Percentiles rank a stretch among this genome's conserved stretches.
These are phyloP conservation scores for Datisca glomerata DNA, from an alignment of 306 rosid genomes.

Conservation along the genomic window DNA sequence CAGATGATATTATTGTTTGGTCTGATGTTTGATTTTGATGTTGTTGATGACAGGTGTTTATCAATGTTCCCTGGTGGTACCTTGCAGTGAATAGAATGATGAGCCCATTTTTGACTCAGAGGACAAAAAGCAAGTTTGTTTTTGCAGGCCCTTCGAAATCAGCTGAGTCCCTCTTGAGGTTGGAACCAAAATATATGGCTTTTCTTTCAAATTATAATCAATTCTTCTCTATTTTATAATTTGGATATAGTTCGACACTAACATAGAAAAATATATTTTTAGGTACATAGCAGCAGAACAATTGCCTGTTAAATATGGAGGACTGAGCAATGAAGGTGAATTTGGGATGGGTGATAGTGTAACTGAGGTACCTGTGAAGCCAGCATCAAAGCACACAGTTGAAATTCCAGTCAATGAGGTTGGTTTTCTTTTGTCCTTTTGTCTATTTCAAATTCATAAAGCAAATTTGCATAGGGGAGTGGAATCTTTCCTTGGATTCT, in stretches of 20 bases:
- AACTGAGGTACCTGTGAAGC: constrained; percentile 42
- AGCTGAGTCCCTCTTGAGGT: constrained; percentile 49
- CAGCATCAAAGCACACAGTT: constrained; percentile 45
- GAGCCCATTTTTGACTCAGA: constrained; percentile 56
- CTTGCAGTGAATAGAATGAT: constrained; percentile 58
- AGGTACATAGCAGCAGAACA: constrained; percentile 63
- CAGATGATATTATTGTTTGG: no score
- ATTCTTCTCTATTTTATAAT: no score
- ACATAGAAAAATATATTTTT: no score
- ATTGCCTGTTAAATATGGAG: constrained; percentile 67
- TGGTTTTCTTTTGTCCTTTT: no score
- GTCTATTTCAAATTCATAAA: no score
- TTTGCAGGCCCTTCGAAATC: constrained; percentile 65
- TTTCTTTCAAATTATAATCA: no score
- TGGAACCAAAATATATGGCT: not conserved
- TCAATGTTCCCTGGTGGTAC: constrained; percentile 89
- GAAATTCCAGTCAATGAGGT: constrained; percentile 62
- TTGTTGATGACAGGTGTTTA: constrained; percentile 37
- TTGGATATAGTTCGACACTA: no score
- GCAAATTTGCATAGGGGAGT: no score
- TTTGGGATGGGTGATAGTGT: constrained; percentile 38
- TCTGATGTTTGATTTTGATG: not conserved
- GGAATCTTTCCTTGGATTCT: constrained; percentile 9
- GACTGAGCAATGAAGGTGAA: constrained; percentile 57
- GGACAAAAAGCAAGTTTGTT: constrained; percentile 63